Percentiles rank a stretch among this genome's conserved stretches.
phyloP scores from a whole-genome alignment of 208 protist species.

The Wallacemonas rigidus region DNA sequence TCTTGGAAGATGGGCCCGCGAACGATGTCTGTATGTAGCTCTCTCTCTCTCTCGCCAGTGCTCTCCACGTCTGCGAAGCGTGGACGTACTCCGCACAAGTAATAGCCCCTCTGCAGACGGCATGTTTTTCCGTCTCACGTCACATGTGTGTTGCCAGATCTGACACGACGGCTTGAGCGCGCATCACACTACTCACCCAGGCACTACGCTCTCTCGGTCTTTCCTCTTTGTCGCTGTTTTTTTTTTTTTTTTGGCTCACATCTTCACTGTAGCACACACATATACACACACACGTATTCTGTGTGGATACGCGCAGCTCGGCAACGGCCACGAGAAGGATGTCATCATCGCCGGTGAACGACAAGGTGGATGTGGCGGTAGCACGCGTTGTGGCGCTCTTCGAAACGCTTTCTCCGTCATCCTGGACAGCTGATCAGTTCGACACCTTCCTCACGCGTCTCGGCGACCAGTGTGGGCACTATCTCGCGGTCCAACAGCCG shows the following conservation, averaged over 20 bases:
- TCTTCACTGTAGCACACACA: not conserved
- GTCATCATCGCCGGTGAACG: not conserved
- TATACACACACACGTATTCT: too few species aligned
- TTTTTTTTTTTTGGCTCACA: not conserved
- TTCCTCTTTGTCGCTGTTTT: not conserved
- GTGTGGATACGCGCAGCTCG: too few species aligned
- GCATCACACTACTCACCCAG: not conserved
- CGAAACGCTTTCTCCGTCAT: not conserved
- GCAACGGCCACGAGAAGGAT: too few species aligned
- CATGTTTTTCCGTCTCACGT: too few species aligned
- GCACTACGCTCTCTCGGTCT: not conserved
- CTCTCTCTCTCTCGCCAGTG: too few species aligned
- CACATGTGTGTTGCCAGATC: too few species aligned
- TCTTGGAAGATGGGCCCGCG: too few species aligned
- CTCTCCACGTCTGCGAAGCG: too few species aligned
- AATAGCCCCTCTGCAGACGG: too few species aligned
- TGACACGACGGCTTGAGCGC: not conserved
- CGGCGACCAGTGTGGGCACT: conserved; percentile 13
- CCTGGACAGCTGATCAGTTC: conserved; percentile 18
- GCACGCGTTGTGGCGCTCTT: not conserved
- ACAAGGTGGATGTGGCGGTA: not conserved
- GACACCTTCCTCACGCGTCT: conserved; percentile 26
- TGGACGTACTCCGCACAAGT: too few species aligned
- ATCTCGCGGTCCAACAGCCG: conserved; percentile 2
- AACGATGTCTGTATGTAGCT: too few species aligned